Base-by-base conservation (phyloP, 2,329 filamentous ascomycete genomes). In the Phaeosphaeria sp. region DNA sequence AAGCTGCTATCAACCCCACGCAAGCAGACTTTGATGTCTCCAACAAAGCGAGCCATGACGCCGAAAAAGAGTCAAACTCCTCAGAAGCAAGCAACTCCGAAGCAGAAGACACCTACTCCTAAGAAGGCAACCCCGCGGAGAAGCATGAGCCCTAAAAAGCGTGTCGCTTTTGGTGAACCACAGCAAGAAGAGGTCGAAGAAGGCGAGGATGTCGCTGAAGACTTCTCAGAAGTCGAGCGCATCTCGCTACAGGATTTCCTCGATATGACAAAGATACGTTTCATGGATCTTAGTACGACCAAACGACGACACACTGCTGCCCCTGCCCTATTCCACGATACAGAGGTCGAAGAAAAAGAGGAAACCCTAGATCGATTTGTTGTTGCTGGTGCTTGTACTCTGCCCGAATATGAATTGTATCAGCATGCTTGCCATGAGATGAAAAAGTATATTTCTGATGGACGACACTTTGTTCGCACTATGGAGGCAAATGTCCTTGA, bases 211-310 rank as follows among this genome's bases (percentile, higher is more conserved):
- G 58, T 54, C 15, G 59, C 60, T 6, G 65, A 69, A 17, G 63
- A 65, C 4, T 50, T 60, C n/a, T 74, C 73, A 21, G 71, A 76
- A 17, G 83, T 84, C 20, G 85, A 89, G 23, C 84, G 83, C 21
- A 93, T 97, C 53, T 90, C 93, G 46, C 83, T 99, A 2, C 92
- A 97, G 67, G 91, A 97, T 52, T 99, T 99, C 78, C 81, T 99
- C 46, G 92, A 96, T 62, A 89, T 97, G 87, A 97, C 94, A 2
- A 96, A 92, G 58, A 97, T 99, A 69, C 91, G 93, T 53, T 99
- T 99, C 79, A 97, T 99, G 91, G 95, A 99, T 74, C 83, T 99
- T 50, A 97, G 90, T n/a, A 97, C 94, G 0, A 97, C 93, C 1
- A 98, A 98, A 75, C 85, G 94, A 65, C 86, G 95, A 54, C 90